Evolutionary conservation across 805 yeast species (phyloP).

Genomic region (Lachancea sp.): DNA sequence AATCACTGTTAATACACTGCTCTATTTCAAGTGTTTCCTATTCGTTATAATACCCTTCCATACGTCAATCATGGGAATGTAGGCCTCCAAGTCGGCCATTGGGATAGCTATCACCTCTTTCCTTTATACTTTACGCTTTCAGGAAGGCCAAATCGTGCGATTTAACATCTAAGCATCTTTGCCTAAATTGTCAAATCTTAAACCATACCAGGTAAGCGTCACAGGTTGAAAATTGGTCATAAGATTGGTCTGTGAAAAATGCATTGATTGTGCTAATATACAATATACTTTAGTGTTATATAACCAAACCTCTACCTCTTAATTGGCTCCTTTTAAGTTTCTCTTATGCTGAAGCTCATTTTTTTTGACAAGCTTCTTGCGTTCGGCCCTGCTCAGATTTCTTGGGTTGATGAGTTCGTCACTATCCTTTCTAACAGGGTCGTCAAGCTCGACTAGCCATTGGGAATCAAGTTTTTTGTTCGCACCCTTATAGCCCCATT

Average conservation of each 20-base stretch:
- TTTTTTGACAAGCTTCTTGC: slow-evolving; percentile 79
- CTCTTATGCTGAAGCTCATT: slow-evolving; percentile 80
- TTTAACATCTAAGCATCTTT: neutral
- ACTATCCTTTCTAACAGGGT: slow-evolving; percentile 50
- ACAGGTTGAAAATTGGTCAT: neutral
- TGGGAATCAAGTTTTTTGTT: slow-evolving; percentile 83
- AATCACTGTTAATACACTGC: neutral
- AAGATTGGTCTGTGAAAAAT: neutral
- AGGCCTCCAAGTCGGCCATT: slow-evolving; percentile 30
- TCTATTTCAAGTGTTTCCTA: too few relatives aligned
- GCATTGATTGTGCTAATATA: slow-evolving; percentile 3
- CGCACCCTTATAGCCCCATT: slow-evolving; percentile 96
- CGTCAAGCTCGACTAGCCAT: slow-evolving; percentile 94
- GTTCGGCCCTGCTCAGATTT: slow-evolving; percentile 68
- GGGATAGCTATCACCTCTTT: neutral
- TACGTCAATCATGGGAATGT: slow-evolving; percentile 61
- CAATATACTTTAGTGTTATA: neutral
- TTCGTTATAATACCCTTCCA: slow-evolving; percentile 19
- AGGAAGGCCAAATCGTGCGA: too few relatives aligned
- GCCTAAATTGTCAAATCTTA: too few relatives aligned
- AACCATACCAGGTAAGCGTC: too few relatives aligned
- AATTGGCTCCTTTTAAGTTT: slow-evolving; percentile 40
- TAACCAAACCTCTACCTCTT: slow-evolving; percentile 23
- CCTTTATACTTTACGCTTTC: too few relatives aligned
- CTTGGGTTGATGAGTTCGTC: slow-evolving; percentile 83